Conservation (phyloP, 768 basidiomycete genomes). For the Amyloporia xantha region DNA sequence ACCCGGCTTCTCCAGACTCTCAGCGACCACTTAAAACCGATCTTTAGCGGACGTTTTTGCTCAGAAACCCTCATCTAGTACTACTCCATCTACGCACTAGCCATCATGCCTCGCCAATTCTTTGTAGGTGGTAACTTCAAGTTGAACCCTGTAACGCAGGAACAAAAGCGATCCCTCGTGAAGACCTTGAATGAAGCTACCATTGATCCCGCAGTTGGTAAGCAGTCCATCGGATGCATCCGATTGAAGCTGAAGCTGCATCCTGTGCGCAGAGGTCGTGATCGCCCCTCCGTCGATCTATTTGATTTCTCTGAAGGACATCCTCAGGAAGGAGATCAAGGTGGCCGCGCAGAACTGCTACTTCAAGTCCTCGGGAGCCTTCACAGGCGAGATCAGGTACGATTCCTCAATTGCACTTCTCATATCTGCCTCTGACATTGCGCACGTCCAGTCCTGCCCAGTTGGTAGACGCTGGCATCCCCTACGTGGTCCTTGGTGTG, state of each 20-base stretch:
- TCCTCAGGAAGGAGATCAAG: constrained; percentile 58
- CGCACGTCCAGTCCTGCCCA: constrained; percentile 56
- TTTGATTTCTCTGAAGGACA: constrained; percentile 62
- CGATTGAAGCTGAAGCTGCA: constrained; percentile 5
- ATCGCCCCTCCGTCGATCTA: constrained; percentile 90
- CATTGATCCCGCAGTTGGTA: constrained; percentile 73
- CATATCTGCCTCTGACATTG: not conserved
- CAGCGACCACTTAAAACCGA: no score
- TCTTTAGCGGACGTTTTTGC: no score
- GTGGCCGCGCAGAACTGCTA: constrained; percentile 92
- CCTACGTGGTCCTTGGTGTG: constrained; percentile 87
- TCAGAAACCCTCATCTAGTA: no score
- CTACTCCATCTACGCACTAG: no score
- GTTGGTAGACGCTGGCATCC: constrained; percentile 79
- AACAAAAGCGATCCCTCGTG: constrained; percentile 60
- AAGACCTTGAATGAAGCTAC: constrained; percentile 69
- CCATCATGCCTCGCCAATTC: constrained; percentile 77
- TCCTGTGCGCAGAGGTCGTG: constrained; percentile 74
- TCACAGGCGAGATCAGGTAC: constrained; percentile 94
- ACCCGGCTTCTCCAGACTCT: no score
- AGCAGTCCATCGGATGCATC: constrained; percentile 18
- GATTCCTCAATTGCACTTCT: constrained; percentile 12
- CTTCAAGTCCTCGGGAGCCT: constrained; percentile 74
- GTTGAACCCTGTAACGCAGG: constrained; percentile 77
- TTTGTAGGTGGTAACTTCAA: constrained; percentile 99